Percentiles rank a stretch among this genome's conserved stretches.
Conservation (phyloP, 805 yeast genomes). For the Clavispora fructus region DNA sequence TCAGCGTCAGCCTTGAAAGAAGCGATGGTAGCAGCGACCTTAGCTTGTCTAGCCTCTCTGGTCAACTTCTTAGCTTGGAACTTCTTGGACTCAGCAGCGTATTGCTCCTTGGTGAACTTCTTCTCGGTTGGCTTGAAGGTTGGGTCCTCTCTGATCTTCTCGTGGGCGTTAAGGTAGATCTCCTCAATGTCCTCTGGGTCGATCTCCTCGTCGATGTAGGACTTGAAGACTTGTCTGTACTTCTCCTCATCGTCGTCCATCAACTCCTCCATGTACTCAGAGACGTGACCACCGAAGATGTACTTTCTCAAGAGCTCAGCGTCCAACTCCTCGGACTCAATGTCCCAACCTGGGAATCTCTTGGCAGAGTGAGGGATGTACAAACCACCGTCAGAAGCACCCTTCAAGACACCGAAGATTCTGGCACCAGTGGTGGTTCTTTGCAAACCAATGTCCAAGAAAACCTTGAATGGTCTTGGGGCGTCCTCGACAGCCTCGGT, state of each 20-base stretch:
- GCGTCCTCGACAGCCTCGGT: slow-evolving; percentile 99
- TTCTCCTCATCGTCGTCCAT: slow-evolving; percentile 99
- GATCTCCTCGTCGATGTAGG: slow-evolving; percentile 93
- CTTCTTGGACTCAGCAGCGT: slow-evolving; percentile 95
- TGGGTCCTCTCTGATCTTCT: slow-evolving; percentile 95
- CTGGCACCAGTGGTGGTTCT: slow-evolving; percentile 99
- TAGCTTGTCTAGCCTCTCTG: slow-evolving; percentile 84
- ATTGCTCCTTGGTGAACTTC: slow-evolving; percentile 96
- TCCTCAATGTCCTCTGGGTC: slow-evolving; percentile 98
- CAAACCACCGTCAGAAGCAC: slow-evolving; percentile 99
- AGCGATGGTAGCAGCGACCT: slow-evolving; percentile 90
- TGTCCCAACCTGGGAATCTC: slow-evolving; percentile 99
- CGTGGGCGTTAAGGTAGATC: slow-evolving; percentile 91
- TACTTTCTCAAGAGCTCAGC: slow-evolving; percentile 96
- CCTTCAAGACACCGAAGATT: slow-evolving; percentile 98
- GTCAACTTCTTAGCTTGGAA: slow-evolving; percentile 85
- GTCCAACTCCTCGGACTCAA: slow-evolving; percentile 96
- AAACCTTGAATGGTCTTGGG: slow-evolving; percentile 99
- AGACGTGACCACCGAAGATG: slow-evolving; percentile 99
- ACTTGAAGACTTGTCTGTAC: slow-evolving; percentile 92
- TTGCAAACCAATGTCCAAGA: slow-evolving; percentile 98
- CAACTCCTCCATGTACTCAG: slow-evolving; percentile 99
- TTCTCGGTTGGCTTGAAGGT: slow-evolving; percentile 79
- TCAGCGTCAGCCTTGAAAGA: slow-evolving; percentile 57
- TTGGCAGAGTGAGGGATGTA: slow-evolving; percentile 98